These are phyloP conservation scores for Phytophthora tubulina DNA, from an alignment of 352 stramenopile species.

Conservation along the genomic window DNA sequence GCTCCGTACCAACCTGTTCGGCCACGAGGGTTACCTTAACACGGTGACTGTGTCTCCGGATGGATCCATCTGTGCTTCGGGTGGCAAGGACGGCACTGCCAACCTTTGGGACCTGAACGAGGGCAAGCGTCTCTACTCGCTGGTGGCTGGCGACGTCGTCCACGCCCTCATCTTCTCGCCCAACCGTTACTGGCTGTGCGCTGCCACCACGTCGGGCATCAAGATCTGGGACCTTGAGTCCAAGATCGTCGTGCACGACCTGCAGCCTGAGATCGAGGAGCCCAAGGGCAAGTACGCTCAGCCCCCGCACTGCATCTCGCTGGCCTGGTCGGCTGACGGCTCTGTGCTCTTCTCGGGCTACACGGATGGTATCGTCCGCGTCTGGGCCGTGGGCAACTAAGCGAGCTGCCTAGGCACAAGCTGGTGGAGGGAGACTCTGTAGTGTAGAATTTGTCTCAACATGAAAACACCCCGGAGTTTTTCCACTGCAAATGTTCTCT, in stretches of 20 bases:
- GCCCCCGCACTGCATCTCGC: slow-evolving; percentile 96
- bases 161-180: slow-evolving; percentile 98
- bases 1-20: slow-evolving; percentile 99
- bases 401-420: slow-evolving; percentile 19
- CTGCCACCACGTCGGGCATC: slow-evolving; percentile 98
- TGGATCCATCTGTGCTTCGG: slow-evolving; percentile 98
- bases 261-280: slow-evolving; percentile 93
- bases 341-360: slow-evolving; percentile 99
- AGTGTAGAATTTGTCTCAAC: slow-evolving; percentile 29
- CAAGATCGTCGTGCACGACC: slow-evolving; percentile 99
- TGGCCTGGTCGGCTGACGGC: slow-evolving; percentile 98
- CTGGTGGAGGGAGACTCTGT: slow-evolving; percentile 20
- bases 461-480: slow-evolving; percentile 41
- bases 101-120: slow-evolving; percentile 99
- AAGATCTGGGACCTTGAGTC: slow-evolving; percentile 99
- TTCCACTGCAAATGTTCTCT: slow-evolving; percentile 17
- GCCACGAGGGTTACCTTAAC: slow-evolving; percentile 99
- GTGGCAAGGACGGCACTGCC: slow-evolving; percentile 99
- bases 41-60: slow-evolving; percentile 99
- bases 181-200: slow-evolving; percentile 99
- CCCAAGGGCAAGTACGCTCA: slow-evolving; percentile 95
- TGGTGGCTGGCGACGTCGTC: slow-evolving; percentile 98
- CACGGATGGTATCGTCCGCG: slow-evolving; percentile 98
- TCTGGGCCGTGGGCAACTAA: slow-evolving; percentile 94
- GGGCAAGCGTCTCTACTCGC: slow-evolving; percentile 99